Conservation (phyloP, 2,329 filamentous ascomycete species). For the Trichoderma koningiopsis region DNA sequence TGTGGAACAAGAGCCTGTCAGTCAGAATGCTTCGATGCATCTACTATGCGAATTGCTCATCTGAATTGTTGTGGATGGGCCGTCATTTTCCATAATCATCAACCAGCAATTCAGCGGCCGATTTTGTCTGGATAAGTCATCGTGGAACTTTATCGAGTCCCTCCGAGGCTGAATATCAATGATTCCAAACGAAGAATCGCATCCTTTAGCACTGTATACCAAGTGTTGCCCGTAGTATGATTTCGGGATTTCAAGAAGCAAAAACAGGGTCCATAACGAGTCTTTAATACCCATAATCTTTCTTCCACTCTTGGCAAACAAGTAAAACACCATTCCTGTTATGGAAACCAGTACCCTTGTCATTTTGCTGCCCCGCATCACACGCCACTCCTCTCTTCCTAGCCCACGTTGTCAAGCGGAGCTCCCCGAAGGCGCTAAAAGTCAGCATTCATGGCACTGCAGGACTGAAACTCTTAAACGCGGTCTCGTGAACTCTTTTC, state of each 20-base stretch:
- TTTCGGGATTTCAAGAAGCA: neutral
- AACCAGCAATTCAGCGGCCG: neutral
- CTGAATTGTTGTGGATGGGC: neutral
- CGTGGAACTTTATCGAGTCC: neutral
- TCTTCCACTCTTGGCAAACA: neutral
- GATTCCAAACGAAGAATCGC: neutral
- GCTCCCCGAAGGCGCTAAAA: neutral
- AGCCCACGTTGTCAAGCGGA: neutral
- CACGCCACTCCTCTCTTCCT: neutral
- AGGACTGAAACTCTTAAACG: neutral
- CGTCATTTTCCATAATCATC: neutral
- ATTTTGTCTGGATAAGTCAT: neutral
- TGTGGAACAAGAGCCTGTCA: neutral
- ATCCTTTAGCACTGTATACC: neutral
- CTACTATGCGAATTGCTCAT: neutral
- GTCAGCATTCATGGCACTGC: neutral
- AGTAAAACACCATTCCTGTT: neutral
- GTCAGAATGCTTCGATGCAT: neutral
- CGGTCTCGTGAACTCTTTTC: neutral
- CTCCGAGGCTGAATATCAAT: neutral
- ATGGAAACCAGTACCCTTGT: conserved; percentile 14
- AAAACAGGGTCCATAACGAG: neutral
- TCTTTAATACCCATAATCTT: neutral
- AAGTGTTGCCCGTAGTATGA: neutral
- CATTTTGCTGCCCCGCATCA: neutral